Evolutionary conservation across 208 protist genomes (phyloP), one percentile per base, ranked within the genome.

Genomic region (Borovskyia barvae): DNA sequence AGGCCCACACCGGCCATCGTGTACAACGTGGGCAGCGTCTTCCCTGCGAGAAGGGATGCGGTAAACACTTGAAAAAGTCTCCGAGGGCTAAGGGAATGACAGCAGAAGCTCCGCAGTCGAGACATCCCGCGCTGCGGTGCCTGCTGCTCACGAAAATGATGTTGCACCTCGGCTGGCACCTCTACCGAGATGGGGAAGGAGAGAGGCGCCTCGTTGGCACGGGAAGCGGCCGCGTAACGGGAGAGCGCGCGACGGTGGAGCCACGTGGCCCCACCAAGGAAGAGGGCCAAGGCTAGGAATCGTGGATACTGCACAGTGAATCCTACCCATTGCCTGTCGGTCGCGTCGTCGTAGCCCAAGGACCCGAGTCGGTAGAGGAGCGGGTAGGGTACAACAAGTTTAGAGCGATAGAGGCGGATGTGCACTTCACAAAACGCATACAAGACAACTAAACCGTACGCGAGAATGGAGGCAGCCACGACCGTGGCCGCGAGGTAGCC

Each of bases 1-100:
- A 82, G 76, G 14, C 37, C 2, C 1, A 69, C 8, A 14, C 41
- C 78, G 9, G 50, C 45, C 29, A 61, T 11, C 17, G 48, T 20
- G 26, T 77, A 43, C 37, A 76, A 85, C n/a, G 30, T 11, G n/a
- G 50, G 50, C 9, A 55, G 32, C 12, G n/a, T n/a, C n/a, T n/a
- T n/a, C n/a, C n/a, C n/a, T n/a, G n/a, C n/a, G n/a, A n/a, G n/a
- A n/a, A n/a, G n/a, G n/a, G n/a, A n/a, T n/a, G n/a, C n/a, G n/a
- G n/a, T n/a, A n/a, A n/a, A n/a, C n/a, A n/a, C n/a, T n/a, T n/a
- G n/a, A n/a, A n/a, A n/a, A n/a, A n/a, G n/a, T n/a, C n/a, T n/a
- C n/a, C n/a, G n/a, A n/a, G n/a, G n/a, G n/a, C n/a, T n/a, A n/a
- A n/a, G n/a, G n/a, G n/a, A n/a, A n/a, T n/a, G n/a, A n/a, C n/a